These are phyloP conservation scores for Thinopyrum elongatum DNA, from an alignment of 176 grass and related monocot genomes.

Conservation along the genomic window DNA sequence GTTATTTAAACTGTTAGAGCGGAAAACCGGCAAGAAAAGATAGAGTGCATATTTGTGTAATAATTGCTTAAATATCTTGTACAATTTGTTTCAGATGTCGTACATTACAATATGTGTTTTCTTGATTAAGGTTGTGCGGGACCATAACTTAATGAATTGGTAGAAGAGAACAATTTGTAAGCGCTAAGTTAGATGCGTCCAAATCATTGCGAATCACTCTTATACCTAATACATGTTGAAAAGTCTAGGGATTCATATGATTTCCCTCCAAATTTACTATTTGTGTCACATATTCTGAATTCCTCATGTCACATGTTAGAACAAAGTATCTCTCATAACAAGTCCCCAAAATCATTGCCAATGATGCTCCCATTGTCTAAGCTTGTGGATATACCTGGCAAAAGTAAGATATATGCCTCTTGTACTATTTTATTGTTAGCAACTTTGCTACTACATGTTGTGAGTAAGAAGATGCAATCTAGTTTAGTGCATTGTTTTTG, in stretches of 20 bases:
- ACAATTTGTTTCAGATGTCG: neutral
- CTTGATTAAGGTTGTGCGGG: neutral
- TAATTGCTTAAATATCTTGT: neutral
- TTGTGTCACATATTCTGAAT: neutral
- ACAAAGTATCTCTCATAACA: neutral
- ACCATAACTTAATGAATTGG: neutral
- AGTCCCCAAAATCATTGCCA: neutral
- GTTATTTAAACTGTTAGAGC: neutral
- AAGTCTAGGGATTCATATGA: neutral
- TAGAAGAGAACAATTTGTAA: neutral
- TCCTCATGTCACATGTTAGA: neutral
- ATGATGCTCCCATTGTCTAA: conserved; percentile 1
- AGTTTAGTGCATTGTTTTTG: neutral
- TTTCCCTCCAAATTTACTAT: conserved; percentile 5
- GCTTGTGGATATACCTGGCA: conserved; percentile 22
- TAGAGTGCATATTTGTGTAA: neutral
- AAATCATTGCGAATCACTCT: neutral
- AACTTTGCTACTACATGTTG: neutral
- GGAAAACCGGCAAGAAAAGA: neutral
- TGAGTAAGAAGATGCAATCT: conserved; percentile 1
- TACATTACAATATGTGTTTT: neutral
- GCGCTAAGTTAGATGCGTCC: neutral
- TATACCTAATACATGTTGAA: conserved; percentile 7
- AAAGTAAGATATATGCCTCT: conserved; percentile 24
- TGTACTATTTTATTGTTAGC: neutral